Base-by-base conservation (phyloP, 2,329 filamentous ascomycete species). In the Cryoendolithus antarcticus region DNA sequence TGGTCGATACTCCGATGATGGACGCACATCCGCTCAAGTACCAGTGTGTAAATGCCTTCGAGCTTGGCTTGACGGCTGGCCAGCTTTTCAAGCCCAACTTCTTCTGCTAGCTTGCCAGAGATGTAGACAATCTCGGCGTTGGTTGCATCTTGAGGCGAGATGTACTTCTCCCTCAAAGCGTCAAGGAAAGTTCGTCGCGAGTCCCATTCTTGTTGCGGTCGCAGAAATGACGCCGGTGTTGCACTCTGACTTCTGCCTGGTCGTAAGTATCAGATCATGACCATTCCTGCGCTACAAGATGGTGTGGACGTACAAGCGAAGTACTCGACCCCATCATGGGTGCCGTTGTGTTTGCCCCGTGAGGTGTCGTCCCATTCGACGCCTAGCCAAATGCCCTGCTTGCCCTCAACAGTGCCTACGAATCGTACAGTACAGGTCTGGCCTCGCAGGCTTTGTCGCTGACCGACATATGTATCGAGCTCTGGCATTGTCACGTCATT, bases 81-180 rank as follows among this genome's bases (percentile, higher is more conserved):
- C 48, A 95, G 85, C 67, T 95, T 95, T 50, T 93, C 86, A 51
- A 96, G 96, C 24, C 91, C 91, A 29, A 96, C 76, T 63, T 96
- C 89, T 63, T 96, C 82, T 4, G 85, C 89, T 11, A 88, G 74
- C 62, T 96, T 96, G 30, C 72, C 70, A 62, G 83, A 63, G 68
- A 93, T 70, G 70, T 80, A 64, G 45, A 93, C 81, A 35, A 75
- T 68, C 36, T 70, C 67, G 6, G 53, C 47, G 9, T 53, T 52
- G 48, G 52, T 38, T 19, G 47, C 43, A 39, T 62, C 57, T 39
- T 65, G 54, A 30, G 63, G 59, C 24, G 77, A 72, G 3, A 80
- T 83, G 58, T 98, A 98, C 64, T 95, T 98, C 51, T 78, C 73
- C 43, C 75, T 74, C 39, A 95, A 66, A 3, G 86, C 91, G 52